Base-by-base conservation (phyloP, 1,284 basidiomycete genomes). In the Rhodofomes roseus region DNA sequence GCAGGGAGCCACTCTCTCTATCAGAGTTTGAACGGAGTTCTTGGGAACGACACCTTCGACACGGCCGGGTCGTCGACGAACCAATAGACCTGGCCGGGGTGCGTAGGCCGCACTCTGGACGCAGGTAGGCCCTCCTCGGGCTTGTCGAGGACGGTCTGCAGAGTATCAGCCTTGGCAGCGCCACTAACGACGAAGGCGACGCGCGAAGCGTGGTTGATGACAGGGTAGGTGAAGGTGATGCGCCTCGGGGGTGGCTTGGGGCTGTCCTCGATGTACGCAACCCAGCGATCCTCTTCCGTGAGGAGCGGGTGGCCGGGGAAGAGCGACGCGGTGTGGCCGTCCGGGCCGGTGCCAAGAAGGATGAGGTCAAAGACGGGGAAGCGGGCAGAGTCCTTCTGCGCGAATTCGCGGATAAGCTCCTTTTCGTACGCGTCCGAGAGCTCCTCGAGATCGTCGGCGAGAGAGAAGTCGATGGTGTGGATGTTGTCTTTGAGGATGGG, bases 291-390 rank as follows among this genome's bases (percentile, higher is more conserved):
- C 60, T 83, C 85, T 76, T 98, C 96, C 25, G 78, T 70, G 39
- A 99, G 83, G 44, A 98, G 83, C 58, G 84, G 83, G 73, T 98
- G 96, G 4, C 84, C 90, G 18, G 96, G 95, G 84, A 99, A 99
- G 63, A 99, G 87, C 14, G 92, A 95, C 66, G 91, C 95, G 25
- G 96, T 98, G 80, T 99, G 97, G 23, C 96, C 96, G 72, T 98
- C 96, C 5, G 92, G 89, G 22, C 95, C 95, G 83, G 95, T 88
- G 55, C 95, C 95, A 56, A 98, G 87, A 48, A 98, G 85, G 76
- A 97, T 91, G 69, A 98, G 85, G 74, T 98, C 95, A 73, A 98
- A 97, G 50, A 95, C 82, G 61, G 95, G 95, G 82, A 96, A 98
- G 61, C 94, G 88, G 12, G 95, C 95, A 2, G 93, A 82, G 73